A percentile compares a stretch with the other conserved stretches of the same genome.
Conservation (phyloP, 208 protist genomes). For the Naegleria lovaniensis region DNA sequence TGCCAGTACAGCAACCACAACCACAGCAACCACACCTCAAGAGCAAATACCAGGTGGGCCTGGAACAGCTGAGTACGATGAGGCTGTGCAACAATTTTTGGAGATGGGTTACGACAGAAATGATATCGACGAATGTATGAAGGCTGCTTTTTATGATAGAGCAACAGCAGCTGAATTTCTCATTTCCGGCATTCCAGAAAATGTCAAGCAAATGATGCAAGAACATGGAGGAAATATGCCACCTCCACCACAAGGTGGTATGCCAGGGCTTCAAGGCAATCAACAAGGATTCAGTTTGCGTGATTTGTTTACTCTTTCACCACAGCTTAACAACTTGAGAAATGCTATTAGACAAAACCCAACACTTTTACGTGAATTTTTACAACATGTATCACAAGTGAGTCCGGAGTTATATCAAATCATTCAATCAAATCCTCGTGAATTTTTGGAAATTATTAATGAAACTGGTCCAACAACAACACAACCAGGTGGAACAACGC, state of each 20-base stretch:
- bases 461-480: neutral
- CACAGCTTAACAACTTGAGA: conserved; percentile 14
- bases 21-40: neutral
- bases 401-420: conserved; percentile 17
- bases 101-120: conserved; percentile 29
- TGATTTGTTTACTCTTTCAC: neutral
- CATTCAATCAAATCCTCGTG: conserved; percentile 5
- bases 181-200: conserved; percentile 24
- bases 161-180: conserved; percentile 20
- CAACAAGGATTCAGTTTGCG: neutral
- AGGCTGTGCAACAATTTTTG: neutral
- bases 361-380: neutral
- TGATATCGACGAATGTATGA: conserved; percentile 3
- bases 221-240: neutral
- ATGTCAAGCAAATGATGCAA: neutral
- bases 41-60: neutral
- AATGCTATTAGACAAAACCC: conserved; percentile 16
- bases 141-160: conserved; percentile 19
- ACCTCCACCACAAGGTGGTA: neutral
- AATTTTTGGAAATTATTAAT: conserved; percentile 19
- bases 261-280: neutral
- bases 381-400: neutral
- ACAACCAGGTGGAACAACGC: neutral
- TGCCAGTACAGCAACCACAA: neutral
- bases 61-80: neutral